Conservation (phyloP, 345 rosid genomes). For the Pistacia vera region DNA sequence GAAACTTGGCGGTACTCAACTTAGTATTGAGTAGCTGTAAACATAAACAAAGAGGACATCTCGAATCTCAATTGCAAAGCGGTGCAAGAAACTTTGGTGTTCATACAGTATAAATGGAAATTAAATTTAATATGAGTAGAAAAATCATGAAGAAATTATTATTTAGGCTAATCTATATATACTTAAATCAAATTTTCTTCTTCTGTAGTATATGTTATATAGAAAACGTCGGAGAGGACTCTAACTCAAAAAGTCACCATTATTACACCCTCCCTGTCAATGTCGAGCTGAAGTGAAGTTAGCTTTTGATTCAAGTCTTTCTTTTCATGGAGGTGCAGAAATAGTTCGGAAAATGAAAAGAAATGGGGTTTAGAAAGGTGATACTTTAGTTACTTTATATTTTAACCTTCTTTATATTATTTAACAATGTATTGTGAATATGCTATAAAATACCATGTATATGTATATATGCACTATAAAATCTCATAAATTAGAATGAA, state of each 20-base stretch:
- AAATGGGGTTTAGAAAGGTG: no score
- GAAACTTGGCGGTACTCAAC: background rate
- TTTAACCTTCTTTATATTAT: no score
- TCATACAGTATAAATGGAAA: slow-evolving; percentile 31
- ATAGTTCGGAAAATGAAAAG: no score
- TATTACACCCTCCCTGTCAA: slow-evolving; percentile 16
- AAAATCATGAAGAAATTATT: background rate
- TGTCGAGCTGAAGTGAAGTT: slow-evolving; percentile 38
- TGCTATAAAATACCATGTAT: no score
- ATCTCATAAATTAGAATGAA: no score
- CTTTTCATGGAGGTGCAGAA: background rate
- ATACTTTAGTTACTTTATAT: background rate
- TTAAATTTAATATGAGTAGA: no score
- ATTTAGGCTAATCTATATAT: background rate
- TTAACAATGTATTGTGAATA: no score
- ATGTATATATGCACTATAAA: no score
- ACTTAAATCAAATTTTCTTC: background rate
- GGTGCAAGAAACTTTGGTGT: slow-evolving; percentile 30
- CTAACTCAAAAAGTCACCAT: slow-evolving; percentile 11
- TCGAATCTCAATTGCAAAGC: slow-evolving; percentile 23
- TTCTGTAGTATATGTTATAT: background rate
- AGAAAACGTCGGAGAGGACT: background rate
- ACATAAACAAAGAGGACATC: slow-evolving; percentile 17
- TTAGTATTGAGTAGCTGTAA: slow-evolving; percentile 34
- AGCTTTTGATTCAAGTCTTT: slow-evolving; percentile 27